A percentile compares a stretch with the other conserved stretches of the same genome.
Evolutionary conservation across 345 rosid genomes (phyloP).

Genomic region (Jatropha curcas): DNA sequence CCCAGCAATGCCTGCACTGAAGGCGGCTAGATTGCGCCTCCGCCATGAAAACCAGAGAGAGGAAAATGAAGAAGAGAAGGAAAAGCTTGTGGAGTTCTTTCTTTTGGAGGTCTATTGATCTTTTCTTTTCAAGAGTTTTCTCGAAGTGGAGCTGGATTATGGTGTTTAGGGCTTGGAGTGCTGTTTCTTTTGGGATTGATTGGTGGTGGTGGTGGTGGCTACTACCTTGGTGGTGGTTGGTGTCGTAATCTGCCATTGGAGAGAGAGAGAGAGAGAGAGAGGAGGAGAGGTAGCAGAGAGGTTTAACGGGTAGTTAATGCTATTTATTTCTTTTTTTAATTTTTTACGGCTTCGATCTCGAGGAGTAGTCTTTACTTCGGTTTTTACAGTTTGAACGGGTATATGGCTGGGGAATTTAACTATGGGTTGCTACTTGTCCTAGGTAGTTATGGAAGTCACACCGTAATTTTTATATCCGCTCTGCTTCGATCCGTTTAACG

Average conservation of each 20-base stretch:
- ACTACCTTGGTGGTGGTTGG: constrained; percentile 20
- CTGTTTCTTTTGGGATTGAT: constrained; percentile 76
- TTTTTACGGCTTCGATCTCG: constrained; percentile 23
- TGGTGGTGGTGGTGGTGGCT: constrained; percentile 39
- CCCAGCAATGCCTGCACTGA: constrained; percentile 95
- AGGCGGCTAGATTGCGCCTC: constrained; percentile 61
- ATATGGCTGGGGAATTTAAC: not conserved
- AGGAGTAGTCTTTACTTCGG: not conserved
- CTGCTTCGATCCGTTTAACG: too few relatives aligned
- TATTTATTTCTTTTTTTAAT: too few relatives aligned
- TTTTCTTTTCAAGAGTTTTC: constrained; percentile 90
- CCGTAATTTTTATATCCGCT: too few relatives aligned
- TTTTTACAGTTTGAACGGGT: not conserved
- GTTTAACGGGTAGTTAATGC: not conserved
- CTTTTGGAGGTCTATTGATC: constrained; percentile 95
- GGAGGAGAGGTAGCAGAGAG: not conserved
- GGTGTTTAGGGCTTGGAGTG: constrained; percentile 84
- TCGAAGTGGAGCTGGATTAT: constrained; percentile 97
- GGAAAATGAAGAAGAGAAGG: constrained; percentile 91
- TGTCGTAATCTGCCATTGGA: constrained; percentile 76
- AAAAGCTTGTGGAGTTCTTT: constrained; percentile 89
- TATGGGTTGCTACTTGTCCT: too few relatives aligned
- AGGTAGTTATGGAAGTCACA: too few relatives aligned
- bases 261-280: not conserved
- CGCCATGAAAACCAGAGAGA: constrained; percentile 57